Percentiles rank a stretch among this genome's conserved stretches.
Conservation (phyloP, 805 yeast species). For the Tetrapisispora namnaoensis region DNA sequence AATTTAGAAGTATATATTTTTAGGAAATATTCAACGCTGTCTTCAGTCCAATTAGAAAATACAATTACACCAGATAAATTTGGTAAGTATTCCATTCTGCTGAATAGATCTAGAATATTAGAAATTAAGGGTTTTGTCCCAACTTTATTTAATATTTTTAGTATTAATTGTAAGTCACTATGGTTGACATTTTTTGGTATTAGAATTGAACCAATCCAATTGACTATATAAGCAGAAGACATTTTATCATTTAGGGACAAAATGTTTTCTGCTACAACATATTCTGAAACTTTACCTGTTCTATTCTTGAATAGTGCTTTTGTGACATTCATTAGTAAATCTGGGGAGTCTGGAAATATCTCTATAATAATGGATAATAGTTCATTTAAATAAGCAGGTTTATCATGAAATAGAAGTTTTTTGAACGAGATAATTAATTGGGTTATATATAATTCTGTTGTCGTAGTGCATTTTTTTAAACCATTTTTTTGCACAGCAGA, state of each 20-base stretch:
- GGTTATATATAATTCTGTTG: not conserved
- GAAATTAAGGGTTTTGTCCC: slow-evolving; percentile 8
- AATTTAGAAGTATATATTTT: slow-evolving; percentile 4
- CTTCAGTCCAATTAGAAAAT: slow-evolving; percentile 10
- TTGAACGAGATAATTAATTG: not conserved
- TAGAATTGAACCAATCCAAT: slow-evolving; percentile 20
- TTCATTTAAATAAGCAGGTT: not conserved
- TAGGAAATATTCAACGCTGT: slow-evolving; percentile 7
- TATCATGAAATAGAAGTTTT: not conserved
- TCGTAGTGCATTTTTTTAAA: not conserved
- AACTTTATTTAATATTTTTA: not conserved
- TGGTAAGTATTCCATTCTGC: slow-evolving; percentile 4
- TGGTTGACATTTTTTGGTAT: slow-evolving; percentile 10
- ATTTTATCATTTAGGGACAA: slow-evolving; percentile 6
- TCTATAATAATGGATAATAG: not conserved
- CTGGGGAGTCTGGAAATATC: not conserved
- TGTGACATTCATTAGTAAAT: slow-evolving; percentile 5
- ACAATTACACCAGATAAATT: slow-evolving; percentile 7
- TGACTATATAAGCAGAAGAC: slow-evolving; percentile 11
- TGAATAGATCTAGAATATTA: slow-evolving; percentile 9
- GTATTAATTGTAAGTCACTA: not conserved
- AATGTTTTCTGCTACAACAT: slow-evolving; percentile 9
- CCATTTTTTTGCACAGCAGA: not conserved
- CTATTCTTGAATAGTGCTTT: slow-evolving; percentile 9
- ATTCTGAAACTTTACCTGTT: slow-evolving; percentile 8